Evolutionary conservation across 768 basidiomycete genomes (phyloP), one percentile per base, ranked within the genome.

Genomic region (Pisolithus marmoratus): DNA sequence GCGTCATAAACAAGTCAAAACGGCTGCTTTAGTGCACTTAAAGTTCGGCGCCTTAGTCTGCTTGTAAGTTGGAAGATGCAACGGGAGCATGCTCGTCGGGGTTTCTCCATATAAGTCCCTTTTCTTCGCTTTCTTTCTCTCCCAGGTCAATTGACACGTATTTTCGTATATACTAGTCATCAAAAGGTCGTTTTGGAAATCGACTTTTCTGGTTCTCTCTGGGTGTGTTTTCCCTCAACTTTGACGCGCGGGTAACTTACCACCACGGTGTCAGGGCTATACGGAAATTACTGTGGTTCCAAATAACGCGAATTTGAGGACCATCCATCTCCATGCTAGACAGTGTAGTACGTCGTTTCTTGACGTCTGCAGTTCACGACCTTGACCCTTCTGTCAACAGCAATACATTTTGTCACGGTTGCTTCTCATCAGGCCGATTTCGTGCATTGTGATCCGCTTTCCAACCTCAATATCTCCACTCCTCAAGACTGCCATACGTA

Each of bases 121-220:
- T 72, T 72, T 55, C 52, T 67, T 53, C 51, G 49, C 52, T 57
- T 51, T 29, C 43, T 23, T 48, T 48, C 47, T 37, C 46, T 50
- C 49, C 43, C 23, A 67, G 61, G 34, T 14, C 34, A 72, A 55
- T 68, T 80, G 79, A 80, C 82, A 66, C 74, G 67, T 59, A 48
- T 4, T 55, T 61, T 61, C 68, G 76, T 83, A 67, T 85, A 68
- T 84, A 92, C 87, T 84, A 90, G 87, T 72, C 90, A 95, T 72
- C 95, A 97, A 80, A 92, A 92, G 68, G 94, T 96, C 47, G 89
- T 90, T 55, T 74, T 97, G 59, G 92, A 95, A 72, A 83, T 97
- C 55, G 91, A 94, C 75, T 93, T 96, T 68, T 79, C 85, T 8
- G 95, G 95, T 20, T 77, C 77, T 63, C 77, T 94, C 61, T 88